phyloP scores from a whole-genome alignment of 2,329 filamentous ascomycete species.

The Ceratocystis huliohia region DNA sequence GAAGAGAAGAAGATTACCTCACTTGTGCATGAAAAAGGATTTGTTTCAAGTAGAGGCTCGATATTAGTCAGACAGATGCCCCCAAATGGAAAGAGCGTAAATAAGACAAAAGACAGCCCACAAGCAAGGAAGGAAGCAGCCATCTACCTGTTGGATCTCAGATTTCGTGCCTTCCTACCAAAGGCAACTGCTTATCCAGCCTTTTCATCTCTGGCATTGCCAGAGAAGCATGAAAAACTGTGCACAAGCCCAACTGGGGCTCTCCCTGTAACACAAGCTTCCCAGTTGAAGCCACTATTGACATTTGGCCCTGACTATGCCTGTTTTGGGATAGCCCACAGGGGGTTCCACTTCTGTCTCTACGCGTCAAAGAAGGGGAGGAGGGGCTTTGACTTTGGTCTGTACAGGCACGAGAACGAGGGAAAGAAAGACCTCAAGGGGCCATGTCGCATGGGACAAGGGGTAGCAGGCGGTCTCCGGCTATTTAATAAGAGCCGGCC shows the following conservation, averaged over 20 bases:
- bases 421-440: background rate
- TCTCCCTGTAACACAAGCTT: background rate
- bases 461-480: background rate
- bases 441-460: background rate
- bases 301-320: slow-evolving; percentile 7
- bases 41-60: slow-evolving; percentile 1
- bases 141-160: background rate
- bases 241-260: slow-evolving; percentile 5
- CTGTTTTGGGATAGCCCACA: background rate
- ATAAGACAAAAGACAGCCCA: background rate
- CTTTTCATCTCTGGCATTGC: background rate
- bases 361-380: slow-evolving; percentile 3
- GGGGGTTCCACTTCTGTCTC: background rate
- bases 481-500: background rate
- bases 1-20: slow-evolving; percentile 1
- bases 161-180: background rate
- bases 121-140: background rate
- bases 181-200: background rate
- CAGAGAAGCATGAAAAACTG: background rate
- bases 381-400: slow-evolving; percentile 2
- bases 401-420: background rate
- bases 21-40: background rate
- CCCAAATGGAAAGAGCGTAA: background rate
- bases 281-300: background rate
- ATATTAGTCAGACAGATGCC: background rate